Conservation (phyloP, 2,329 filamentous ascomycete species). For the Penicillium sp. region DNA sequence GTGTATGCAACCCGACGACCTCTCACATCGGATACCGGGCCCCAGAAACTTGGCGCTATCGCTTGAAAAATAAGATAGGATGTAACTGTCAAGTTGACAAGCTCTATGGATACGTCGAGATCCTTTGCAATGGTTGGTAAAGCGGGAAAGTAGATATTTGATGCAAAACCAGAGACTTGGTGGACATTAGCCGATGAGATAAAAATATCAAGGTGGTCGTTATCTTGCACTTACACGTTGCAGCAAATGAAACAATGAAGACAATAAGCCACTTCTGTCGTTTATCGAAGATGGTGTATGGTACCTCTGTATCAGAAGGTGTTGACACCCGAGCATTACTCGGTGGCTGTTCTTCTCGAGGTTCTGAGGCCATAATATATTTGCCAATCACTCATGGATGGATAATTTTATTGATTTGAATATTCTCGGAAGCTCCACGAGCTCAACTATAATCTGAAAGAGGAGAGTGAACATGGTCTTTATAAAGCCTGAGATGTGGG, state of each 20-base stretch:
- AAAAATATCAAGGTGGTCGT: not conserved
- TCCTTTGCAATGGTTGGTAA: constrained; percentile 43
- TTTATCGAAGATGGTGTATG: constrained; percentile 53
- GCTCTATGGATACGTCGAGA: constrained; percentile 38
- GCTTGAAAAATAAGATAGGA: constrained; percentile 48
- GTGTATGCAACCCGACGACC: constrained; percentile 44
- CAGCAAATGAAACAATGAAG: constrained; percentile 48
- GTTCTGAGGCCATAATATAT: not conserved
- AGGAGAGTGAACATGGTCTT: too few relatives aligned
- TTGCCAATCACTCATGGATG: too few relatives aligned
- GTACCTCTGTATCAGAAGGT: constrained; percentile 22
- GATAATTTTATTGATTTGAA: too few relatives aligned
- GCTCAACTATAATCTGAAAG: too few relatives aligned
- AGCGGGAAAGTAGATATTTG: constrained; percentile 50
- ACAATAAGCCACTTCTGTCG: constrained; percentile 52
- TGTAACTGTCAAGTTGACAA: constrained; percentile 48
- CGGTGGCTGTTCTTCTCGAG: not conserved
- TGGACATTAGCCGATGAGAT: not conserved
- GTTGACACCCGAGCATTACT: not conserved
- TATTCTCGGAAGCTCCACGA: too few relatives aligned
- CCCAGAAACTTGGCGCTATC: constrained; percentile 44
- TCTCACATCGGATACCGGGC: constrained; percentile 40
- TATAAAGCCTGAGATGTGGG: too few relatives aligned
- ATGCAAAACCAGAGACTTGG: constrained; percentile 43
- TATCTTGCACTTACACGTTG: constrained; percentile 45